Evolutionary conservation across 1,139 yeast genomes (phyloP), one percentile per base, ranked within the genome.

Genomic region (Pichia sp.): DNA sequence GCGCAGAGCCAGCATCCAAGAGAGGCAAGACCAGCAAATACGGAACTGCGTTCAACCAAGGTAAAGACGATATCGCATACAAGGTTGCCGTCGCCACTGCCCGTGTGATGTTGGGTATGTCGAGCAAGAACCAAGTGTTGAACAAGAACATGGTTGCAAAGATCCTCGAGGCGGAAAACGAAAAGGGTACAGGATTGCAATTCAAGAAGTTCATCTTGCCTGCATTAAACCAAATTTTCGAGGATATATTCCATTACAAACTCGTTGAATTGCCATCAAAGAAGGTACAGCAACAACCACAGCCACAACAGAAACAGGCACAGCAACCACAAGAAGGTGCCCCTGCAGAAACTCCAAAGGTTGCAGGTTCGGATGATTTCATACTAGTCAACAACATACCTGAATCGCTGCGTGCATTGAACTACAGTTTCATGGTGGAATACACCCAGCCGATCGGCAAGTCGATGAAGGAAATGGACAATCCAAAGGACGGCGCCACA

Each of bases 111-210:
- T 18, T 63, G 2, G 63, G 62, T 4, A 28, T 58, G n/a, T 61
- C 63, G 21, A 54, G 48, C 40, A 60, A 47, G 31, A 48, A 53
- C 27, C 66, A 62, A 45, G 48, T 56, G 0, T 41, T 65, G n/a
- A 62, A 58, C 10, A 59, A 56, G 40, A 53, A 52, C 8, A 46
- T 52, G 21, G 51, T 64, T 8, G 30, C 60, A 8, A 62, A 61
- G 37, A 43, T 63, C 5, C 40, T 60, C 44, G 67, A 61, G 24
- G 45, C 57, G 7, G 67, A 61, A 42, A 52, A 53, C 11, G 61
- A 57, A 42, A 50, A 54, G 34, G 60, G 59, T 18, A 42, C 59
- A 19, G 56, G 61, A 28, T 39, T 58, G 7, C 59, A 58, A 33
- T 59, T 59, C 38, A 59, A 51, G 31, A 55, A 55, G 38, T 53